A percentile compares a stretch with the other conserved stretches of the same genome.
Conservation (phyloP, 331 rosid genomes). For the Rosa hybrid region DNA sequence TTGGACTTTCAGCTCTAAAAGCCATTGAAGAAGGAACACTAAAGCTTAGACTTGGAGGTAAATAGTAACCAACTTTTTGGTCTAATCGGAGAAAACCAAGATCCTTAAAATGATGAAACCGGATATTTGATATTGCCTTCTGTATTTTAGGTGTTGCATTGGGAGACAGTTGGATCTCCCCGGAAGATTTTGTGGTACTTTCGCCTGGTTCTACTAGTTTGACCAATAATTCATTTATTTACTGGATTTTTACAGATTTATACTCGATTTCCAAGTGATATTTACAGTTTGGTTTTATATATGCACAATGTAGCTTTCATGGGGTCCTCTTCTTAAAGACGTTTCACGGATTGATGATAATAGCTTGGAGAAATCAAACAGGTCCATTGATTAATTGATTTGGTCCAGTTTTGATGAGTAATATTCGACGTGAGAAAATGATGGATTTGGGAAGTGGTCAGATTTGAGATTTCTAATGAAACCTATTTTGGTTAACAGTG, state of each 20-base stretch:
- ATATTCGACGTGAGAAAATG: background rate
- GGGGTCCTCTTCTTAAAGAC: constrained; percentile 98
- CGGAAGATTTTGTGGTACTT: constrained; percentile 88
- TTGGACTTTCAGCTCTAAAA: constrained; percentile 58
- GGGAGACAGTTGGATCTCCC: constrained; percentile 98
- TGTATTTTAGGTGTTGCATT: constrained; percentile 71
- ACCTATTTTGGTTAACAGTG: constrained; percentile 39
- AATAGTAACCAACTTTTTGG: background rate
- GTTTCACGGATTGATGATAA: constrained; percentile 75
- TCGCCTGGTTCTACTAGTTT: background rate
- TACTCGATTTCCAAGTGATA: background rate
- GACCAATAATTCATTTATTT: background rate
- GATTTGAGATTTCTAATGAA: constrained; percentile 26
- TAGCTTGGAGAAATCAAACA: constrained; percentile 62
- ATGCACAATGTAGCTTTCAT: constrained; percentile 58
- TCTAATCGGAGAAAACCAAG: background rate
- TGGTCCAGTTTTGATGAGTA: background rate
- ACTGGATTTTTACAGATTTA: background rate
- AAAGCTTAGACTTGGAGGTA: constrained; percentile 82
- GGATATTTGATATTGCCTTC: background rate
- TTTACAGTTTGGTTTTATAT: background rate
- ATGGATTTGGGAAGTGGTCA: background rate
- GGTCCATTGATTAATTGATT: constrained; percentile 33
- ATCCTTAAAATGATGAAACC: background rate
- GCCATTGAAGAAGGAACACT: constrained; percentile 63